These are phyloP conservation scores for Leccinum longicurvipes DNA, from an alignment of 768 basidiomycete genomes.

Conservation along the genomic window DNA sequence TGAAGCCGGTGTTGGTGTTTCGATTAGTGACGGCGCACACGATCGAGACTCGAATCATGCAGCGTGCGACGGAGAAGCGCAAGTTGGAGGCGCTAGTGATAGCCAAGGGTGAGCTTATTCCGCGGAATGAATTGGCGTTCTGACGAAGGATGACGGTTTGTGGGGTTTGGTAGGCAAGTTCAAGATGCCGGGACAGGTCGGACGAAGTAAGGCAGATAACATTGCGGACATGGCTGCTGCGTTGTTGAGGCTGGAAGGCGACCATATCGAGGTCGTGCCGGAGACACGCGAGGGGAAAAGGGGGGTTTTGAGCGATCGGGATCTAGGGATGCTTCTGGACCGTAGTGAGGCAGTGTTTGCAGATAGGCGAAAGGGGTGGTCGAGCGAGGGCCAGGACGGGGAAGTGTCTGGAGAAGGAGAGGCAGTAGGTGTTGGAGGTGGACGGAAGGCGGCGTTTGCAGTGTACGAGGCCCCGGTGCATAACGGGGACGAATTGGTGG, in stretches of 20 bases:
- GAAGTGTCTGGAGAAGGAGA: neutral
- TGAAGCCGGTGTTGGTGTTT: slow-evolving; percentile 84
- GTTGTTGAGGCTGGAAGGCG: slow-evolving; percentile 76
- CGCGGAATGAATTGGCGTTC: neutral
- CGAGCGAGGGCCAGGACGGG: slow-evolving; percentile 33
- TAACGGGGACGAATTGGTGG: slow-evolving; percentile 64
- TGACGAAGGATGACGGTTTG: neutral
- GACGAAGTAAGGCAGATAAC: slow-evolving; percentile 54
- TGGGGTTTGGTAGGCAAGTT: slow-evolving; percentile 65
- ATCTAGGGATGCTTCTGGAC: slow-evolving; percentile 79
- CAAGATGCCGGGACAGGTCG: slow-evolving; percentile 62
- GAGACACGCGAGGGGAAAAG: slow-evolving; percentile 61
- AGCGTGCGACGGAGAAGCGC: slow-evolving; percentile 81
- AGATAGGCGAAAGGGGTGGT: slow-evolving; percentile 73
- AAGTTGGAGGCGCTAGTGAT: slow-evolving; percentile 94
- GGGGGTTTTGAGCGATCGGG: slow-evolving; percentile 76
- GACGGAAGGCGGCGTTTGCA: slow-evolving; percentile 60
- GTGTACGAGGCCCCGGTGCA: slow-evolving; percentile 69
- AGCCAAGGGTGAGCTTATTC: slow-evolving; percentile 61
- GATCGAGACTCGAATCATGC: slow-evolving; percentile 89
- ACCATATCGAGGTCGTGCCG: slow-evolving; percentile 85
- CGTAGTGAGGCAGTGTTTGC: slow-evolving; percentile 70
- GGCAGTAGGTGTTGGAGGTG: neutral
- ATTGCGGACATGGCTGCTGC: slow-evolving; percentile 80
- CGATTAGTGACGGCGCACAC: slow-evolving; percentile 84